Conservation (phyloP, 805 yeast genomes). For the Wickerhamomyces mucosus region DNA sequence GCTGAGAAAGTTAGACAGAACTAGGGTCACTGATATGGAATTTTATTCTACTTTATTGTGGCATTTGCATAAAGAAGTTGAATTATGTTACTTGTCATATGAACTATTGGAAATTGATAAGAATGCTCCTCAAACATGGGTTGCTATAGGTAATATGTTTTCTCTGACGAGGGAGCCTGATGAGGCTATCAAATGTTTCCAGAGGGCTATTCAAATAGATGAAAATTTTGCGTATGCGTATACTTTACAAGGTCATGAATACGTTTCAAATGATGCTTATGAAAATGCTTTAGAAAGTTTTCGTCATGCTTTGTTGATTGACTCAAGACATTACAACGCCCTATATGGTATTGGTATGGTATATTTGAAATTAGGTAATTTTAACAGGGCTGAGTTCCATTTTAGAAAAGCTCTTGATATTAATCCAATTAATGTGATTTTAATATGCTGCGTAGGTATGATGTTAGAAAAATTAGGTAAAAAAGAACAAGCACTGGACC, state of each 20-base stretch:
- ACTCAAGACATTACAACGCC: constrained; percentile 84
- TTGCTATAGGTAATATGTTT: constrained; percentile 80
- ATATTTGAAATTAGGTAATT: constrained; percentile 76
- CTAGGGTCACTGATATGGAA: constrained; percentile 83
- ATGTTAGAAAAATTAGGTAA: constrained; percentile 71
- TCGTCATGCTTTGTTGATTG: constrained; percentile 66
- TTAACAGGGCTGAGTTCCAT: constrained; percentile 74
- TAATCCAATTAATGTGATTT: constrained; percentile 82
- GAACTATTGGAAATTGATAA: constrained; percentile 62
- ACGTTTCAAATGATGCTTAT: constrained; percentile 77
- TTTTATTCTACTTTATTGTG: constrained; percentile 82
- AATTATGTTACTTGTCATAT: constrained; percentile 72
- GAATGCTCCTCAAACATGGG: constrained; percentile 81
- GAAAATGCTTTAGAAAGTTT: constrained; percentile 83
- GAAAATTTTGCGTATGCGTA: constrained; percentile 76
- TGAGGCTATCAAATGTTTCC: constrained; percentile 82
- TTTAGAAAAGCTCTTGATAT: constrained; percentile 81
- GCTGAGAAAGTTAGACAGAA: constrained; percentile 62
- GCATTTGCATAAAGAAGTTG: constrained; percentile 81
- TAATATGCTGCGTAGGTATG: constrained; percentile 91
- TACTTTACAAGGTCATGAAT: constrained; percentile 91
- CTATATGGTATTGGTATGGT: constrained; percentile 96
- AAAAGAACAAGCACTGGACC: constrained; percentile 62
- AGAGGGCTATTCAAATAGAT: constrained; percentile 62
- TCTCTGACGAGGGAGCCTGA: constrained; percentile 79